Evolutionary conservation across 768 basidiomycete genomes (phyloP).

Genomic region (Kwoniella dejecticola): DNA sequence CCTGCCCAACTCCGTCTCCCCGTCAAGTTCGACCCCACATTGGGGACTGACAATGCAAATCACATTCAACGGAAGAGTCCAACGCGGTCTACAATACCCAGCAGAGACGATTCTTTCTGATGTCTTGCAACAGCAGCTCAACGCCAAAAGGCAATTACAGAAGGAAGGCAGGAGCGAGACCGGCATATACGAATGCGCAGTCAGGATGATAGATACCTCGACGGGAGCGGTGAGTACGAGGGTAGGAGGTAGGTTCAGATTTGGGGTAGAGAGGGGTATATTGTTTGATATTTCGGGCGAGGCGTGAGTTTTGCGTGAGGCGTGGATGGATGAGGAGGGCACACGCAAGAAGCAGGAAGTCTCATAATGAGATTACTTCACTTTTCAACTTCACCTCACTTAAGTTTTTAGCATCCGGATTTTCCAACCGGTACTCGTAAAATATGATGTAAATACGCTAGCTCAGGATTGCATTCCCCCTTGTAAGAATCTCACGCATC

Average conservation of each 20-base stretch:
- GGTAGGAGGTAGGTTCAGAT: slow-evolving; percentile 27
- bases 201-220: slow-evolving; percentile 18
- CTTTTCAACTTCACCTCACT: no score
- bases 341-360: no score
- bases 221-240: slow-evolving; percentile 16
- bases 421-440: no score
- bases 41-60: slow-evolving; percentile 48
- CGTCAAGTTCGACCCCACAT: not conserved
- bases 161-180: not conserved
- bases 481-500: no score
- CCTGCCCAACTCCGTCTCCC: not conserved
- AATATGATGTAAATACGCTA: no score
- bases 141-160: not conserved
- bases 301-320: not conserved
- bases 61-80: slow-evolving; percentile 30
- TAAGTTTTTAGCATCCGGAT: no score
- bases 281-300: slow-evolving; percentile 20
- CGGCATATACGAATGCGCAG: slow-evolving; percentile 24
- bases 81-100: slow-evolving; percentile 34
- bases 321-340: no score
- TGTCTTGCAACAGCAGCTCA: slow-evolving; percentile 10
- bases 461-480: no score
- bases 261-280: slow-evolving; percentile 28
- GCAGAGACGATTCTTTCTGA: slow-evolving; percentile 34
- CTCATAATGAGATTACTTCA: no score